These are phyloP conservation scores for Starmerella apis DNA, from an alignment of 805 yeast genomes.

Conservation along the genomic window DNA sequence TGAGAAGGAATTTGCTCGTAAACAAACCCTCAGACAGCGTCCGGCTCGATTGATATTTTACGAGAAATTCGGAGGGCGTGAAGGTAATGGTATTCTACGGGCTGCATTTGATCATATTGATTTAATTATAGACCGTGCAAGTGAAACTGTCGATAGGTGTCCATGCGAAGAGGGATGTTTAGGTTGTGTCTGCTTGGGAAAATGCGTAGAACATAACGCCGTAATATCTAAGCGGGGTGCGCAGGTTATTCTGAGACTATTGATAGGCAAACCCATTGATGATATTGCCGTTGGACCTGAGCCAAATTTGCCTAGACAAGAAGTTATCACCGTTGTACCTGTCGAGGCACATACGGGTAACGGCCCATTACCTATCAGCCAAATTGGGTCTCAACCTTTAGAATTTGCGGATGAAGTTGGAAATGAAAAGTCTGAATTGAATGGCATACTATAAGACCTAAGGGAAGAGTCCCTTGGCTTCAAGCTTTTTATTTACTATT, in stretches of 20 bases:
- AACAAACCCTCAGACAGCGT: conserved; percentile 60
- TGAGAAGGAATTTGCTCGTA: conserved; percentile 67
- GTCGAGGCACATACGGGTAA: conserved; percentile 12
- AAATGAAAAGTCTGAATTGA: not conserved
- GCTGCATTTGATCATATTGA: conserved; percentile 74
- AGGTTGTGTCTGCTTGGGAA: conserved; percentile 71
- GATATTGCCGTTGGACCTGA: conserved; percentile 34
- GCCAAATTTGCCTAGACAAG: conserved; percentile 24
- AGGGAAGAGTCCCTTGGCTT: too few species aligned
- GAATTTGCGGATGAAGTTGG: not conserved
- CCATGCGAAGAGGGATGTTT: conserved; percentile 60
- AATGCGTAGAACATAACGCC: conserved; percentile 68
- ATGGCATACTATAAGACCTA: not conserved
- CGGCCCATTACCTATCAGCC: not conserved
- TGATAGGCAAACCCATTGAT: conserved; percentile 48
- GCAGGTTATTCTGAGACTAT: conserved; percentile 48
- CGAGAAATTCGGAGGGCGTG: conserved; percentile 71
- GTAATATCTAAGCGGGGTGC: conserved; percentile 88
- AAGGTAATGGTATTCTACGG: conserved; percentile 68
- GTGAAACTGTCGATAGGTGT: conserved; percentile 52
- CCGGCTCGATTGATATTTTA: conserved; percentile 81
- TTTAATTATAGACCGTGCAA: conserved; percentile 50
- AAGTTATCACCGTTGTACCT: conserved; percentile 15
- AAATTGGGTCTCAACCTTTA: not conserved
- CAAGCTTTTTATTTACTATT: too few species aligned